Base-by-base conservation (phyloP, 2,329 filamentous ascomycete genomes). In the Venturiaceae sp. region DNA sequence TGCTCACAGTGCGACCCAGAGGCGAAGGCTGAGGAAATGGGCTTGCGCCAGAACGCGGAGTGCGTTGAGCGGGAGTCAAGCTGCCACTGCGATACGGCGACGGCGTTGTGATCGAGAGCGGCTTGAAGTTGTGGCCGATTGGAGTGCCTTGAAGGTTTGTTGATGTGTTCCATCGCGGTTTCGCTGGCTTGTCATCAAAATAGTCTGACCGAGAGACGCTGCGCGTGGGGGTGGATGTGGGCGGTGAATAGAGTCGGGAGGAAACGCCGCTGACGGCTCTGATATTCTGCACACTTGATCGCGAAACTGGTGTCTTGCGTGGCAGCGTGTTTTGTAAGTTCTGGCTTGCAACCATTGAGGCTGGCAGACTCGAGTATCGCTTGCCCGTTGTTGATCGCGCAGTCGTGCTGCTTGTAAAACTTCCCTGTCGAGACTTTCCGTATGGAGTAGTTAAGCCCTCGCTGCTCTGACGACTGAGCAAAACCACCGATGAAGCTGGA, bases 401-500 rank as follows among this genome's bases (percentile, higher is more conserved):
- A 41, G 70, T 71, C 6, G 71, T 64, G 62, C 71, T 73, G 37
- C 71, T 71, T 4, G 73, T 73, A 21, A 75, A 70, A 66, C 77
- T 78, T 58, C 73, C 72, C 53, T 73, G 70, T 55, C 77, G 75
- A 55, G 77, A 72, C 63, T 76, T 79, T 33, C 74, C 75, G 14
- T 68, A 69, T 1, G 80, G 76, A 9, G 77, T 80, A 4, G 71
- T 65, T 3, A 68, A 67, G 23, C 74, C 73, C 60, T 79, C 77
- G 64, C 74, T 77, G 62, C 73, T 75, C 65, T 75, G 80, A 30
- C 78, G 75, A 60, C 80, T 78, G 32, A 77, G 72, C 64, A 83
- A 69, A 53, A 86, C 71, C 21, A 87, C 75, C 21, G 84, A 87
- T 16, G 84, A 87, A 28, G 85, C 83, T 28, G 86, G 85, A 4